phyloP scores from a whole-genome alignment of 2,329 filamentous ascomycete genomes.

The Paraphaeosphaeria sporulosa region DNA sequence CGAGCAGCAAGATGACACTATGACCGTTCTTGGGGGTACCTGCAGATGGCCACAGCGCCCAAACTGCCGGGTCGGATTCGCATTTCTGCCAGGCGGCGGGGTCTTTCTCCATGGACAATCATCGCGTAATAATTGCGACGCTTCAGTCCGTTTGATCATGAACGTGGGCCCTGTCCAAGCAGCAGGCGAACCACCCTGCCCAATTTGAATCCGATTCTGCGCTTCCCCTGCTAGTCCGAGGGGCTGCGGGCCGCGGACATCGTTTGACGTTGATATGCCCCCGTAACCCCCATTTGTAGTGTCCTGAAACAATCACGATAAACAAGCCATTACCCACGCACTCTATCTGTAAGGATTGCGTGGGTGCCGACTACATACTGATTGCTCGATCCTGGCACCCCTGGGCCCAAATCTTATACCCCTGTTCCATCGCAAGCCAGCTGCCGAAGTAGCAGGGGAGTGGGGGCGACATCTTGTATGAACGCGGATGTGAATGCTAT shows the following conservation, averaged over 20 bases:
- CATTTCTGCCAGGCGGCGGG: neutral
- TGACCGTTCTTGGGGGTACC: constrained; percentile 4
- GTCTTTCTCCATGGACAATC: neutral
- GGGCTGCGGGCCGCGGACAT: constrained; percentile 6
- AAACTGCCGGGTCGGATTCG: constrained; percentile 9
- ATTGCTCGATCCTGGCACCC: neutral
- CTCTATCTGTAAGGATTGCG: neutral
- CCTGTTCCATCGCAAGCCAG: constrained; percentile 1
- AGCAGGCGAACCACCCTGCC: too few species aligned
- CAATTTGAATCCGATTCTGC: constrained; percentile 22
- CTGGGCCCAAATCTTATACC: neutral
- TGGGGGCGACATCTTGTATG: neutral
- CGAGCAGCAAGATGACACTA: neutral
- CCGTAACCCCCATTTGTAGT: neutral
- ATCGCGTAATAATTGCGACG: neutral
- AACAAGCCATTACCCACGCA: neutral
- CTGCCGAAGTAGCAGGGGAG: neutral
- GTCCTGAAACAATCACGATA: neutral
- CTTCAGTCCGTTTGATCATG: neutral
- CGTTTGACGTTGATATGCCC: neutral
- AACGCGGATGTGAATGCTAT: neutral
- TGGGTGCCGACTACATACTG: neutral
- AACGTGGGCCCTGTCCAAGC: constrained; percentile 4
- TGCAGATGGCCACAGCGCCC: constrained; percentile 1
- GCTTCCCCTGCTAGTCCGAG: constrained; percentile 3